Evolutionary conservation across 345 rosid genomes (phyloP).

Genomic region (Psidium guajava): DNA sequence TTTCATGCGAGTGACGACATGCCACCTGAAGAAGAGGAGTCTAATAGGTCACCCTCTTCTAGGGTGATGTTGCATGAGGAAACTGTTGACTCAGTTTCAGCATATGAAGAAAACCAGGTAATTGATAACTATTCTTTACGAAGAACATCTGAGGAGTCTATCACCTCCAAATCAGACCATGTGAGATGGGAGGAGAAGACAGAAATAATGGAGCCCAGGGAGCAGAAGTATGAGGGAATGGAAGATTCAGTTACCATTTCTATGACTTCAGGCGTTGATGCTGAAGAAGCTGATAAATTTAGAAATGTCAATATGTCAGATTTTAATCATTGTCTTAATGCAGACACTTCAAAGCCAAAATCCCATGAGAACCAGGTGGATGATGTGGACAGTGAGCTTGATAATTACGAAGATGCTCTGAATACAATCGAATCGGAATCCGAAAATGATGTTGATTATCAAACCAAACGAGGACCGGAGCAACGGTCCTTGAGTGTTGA

Average conservation of each 20-base stretch:
- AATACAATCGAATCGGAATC: slow-evolving; percentile 79
- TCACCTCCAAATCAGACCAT: slow-evolving; percentile 31
- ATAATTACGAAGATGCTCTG: slow-evolving; percentile 70
- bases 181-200: slow-evolving; percentile 80
- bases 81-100: slow-evolving; percentile 28
- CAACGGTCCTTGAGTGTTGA: slow-evolving; percentile 9
- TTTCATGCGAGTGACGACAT: slow-evolving; percentile 30
- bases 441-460: slow-evolving; percentile 38
- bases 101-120: slow-evolving; percentile 21
- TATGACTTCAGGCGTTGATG: neutral
- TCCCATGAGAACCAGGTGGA: slow-evolving; percentile 15
- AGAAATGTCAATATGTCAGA: slow-evolving; percentile 16
- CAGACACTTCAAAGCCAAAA: slow-evolving; percentile 13
- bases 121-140: slow-evolving; percentile 15
- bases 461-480: slow-evolving; percentile 33
- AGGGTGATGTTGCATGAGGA: slow-evolving; percentile 24
- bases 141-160: slow-evolving; percentile 26
- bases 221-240: slow-evolving; percentile 12
- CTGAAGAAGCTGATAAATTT: slow-evolving; percentile 1
- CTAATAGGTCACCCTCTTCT: slow-evolving; percentile 28
- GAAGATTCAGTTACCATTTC: slow-evolving; percentile 11
- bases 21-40: slow-evolving; percentile 33
- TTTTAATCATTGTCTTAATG: slow-evolving; percentile 10
- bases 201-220: slow-evolving; percentile 45
- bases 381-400: slow-evolving; percentile 73